Conservation (phyloP, 257 asterid genomes). For the Ajuga chamaepitys region DNA sequence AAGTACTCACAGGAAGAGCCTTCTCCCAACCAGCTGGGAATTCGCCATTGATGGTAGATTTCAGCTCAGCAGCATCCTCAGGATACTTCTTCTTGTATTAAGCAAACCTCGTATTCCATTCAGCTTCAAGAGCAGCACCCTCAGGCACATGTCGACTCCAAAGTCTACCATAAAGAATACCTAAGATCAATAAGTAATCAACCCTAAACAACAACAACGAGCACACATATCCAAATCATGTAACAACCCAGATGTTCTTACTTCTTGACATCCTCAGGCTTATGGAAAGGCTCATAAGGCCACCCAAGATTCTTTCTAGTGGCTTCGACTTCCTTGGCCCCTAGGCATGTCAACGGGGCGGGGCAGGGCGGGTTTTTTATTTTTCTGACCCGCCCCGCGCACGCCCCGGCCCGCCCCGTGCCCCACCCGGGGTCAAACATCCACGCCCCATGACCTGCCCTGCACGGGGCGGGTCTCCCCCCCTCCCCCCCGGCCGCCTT, state of each 20-base stretch:
- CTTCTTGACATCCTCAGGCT: conserved; percentile 89
- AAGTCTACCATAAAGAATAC: conserved; percentile 36
- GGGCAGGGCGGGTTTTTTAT: too few relatives aligned
- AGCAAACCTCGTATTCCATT: conserved; percentile 68
- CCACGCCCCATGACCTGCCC: too few relatives aligned
- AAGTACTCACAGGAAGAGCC: conserved; percentile 65
- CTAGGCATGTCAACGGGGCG: too few relatives aligned
- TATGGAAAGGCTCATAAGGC: conserved; percentile 62
- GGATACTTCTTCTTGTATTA: conserved; percentile 67
- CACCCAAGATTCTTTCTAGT: conserved; percentile 79
- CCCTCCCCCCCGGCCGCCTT: too few relatives aligned
- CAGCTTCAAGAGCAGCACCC: conserved; percentile 75
- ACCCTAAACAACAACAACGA: not conserved
- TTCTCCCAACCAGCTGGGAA: conserved; percentile 72
- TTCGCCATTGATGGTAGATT: conserved; percentile 46
- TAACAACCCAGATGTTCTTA: conserved; percentile 17
- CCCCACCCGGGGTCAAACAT: too few relatives aligned
- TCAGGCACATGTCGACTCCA: conserved; percentile 62
- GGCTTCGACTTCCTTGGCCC: conserved; percentile 84
- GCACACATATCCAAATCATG: not conserved
- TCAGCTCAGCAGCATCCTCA: conserved; percentile 60
- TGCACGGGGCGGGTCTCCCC: too few relatives aligned
- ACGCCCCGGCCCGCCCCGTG: too few relatives aligned
- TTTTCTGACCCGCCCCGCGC: too few relatives aligned
- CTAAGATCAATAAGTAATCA: conserved; percentile 9